Base-by-base conservation (phyloP, 345 rosid genomes). In the Stellera chamaejasme region DNA sequence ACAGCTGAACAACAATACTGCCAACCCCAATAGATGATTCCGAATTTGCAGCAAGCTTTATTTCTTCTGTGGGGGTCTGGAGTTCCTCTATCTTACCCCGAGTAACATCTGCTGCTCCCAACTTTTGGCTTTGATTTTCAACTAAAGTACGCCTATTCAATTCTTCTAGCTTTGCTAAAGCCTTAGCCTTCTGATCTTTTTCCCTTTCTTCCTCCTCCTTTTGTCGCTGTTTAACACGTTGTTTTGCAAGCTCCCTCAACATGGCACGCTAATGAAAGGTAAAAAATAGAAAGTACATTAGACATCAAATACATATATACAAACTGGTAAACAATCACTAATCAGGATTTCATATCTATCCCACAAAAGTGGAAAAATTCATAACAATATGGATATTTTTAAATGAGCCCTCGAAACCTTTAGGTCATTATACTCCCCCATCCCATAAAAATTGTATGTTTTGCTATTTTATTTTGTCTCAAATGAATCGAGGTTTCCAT, bases 131-230 rank as follows among this genome's bases (percentile, higher is more conserved):
- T 43, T 59, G 67, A 71, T 69, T 69, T 57, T 83, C 90, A 49
- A 39, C 72, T 43, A 67, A 68, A 7, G 79, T 65, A 52, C 88
- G 95, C 76, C 82, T 82, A 72, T 93, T 74, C 78, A 94, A 67
- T 70, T 85, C 99, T 70, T 80, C 90, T 62, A 82, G 69, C 72
- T 93, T 93, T 56, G 82, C 88, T 45, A 64, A 76, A 62, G 97
- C 90, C 82, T 79, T 93, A 56, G 96, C 96, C 68, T 74, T 89
- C 77, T 85, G 96, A 11, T 87, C 92, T 75, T 84, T 94, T 43
- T 63, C 73, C 58, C 96, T 77, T 68, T 94, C 95, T 65, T 93
- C 99, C 77, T 93, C 99, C 72, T 86, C 97, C 62, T 79, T 71
- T 61, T 81, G 83, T 46, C 82, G 74, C 62, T 81, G 94, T 58